Percentiles rank a stretch among this genome's conserved stretches.
These are phyloP conservation scores for Kodamaea hsintzibuensis DNA, from an alignment of 805 yeast genomes.

Conservation along the genomic window DNA sequence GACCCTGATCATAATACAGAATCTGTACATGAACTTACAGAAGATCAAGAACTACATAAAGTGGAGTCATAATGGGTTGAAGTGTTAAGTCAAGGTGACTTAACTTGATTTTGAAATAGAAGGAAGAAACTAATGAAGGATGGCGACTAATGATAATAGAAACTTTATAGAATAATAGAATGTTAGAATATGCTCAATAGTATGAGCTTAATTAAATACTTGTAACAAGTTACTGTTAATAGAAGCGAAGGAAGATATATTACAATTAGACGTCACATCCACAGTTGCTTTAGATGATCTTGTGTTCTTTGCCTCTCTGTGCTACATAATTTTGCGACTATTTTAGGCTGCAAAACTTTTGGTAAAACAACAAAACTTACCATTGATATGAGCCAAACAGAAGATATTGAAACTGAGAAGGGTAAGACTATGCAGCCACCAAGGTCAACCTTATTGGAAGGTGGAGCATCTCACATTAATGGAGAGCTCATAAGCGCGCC, in stretches of 20 bases:
- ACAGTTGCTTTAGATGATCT: neutral
- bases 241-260: neutral
- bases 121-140: too few species aligned
- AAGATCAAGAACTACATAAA: neutral
- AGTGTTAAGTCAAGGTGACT: neutral
- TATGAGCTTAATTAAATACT: neutral
- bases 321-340: neutral
- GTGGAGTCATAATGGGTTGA: neutral
- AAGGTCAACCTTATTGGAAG: too few species aligned
- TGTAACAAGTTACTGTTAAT: neutral
- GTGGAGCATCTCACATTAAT: too few species aligned
- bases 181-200: neutral
- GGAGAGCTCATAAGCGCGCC: too few species aligned
- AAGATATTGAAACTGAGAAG: neutral
- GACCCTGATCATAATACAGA: neutral
- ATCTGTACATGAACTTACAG: neutral
- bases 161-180: neutral
- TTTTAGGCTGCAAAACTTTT: constrained; percentile 1
- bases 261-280: too few species aligned
- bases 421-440: too few species aligned
- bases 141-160: neutral
- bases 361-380: neutral
- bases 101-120: too few species aligned
- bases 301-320: neutral
- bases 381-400: neutral